Conservation (phyloP, 768 basidiomycete species). For the Tremella mesenterica region DNA sequence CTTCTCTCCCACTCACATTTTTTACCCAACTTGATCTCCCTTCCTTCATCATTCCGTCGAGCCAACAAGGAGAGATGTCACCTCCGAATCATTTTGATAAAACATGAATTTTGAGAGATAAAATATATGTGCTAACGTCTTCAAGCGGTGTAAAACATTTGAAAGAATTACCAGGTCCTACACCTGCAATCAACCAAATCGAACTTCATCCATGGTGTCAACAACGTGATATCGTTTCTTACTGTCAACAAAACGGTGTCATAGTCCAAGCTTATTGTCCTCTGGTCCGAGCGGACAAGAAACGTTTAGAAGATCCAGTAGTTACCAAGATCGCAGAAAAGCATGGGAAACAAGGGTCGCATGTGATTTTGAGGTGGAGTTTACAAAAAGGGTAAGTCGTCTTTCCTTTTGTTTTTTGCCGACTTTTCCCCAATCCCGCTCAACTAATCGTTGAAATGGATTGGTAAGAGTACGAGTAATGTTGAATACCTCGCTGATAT, state of each 20-base stretch:
- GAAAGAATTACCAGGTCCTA: slow-evolving; percentile 24
- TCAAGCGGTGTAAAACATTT: slow-evolving; percentile 40
- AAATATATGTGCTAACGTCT: background rate
- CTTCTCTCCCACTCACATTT: background rate
- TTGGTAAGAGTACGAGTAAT: background rate
- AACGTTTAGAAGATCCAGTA: slow-evolving; percentile 26
- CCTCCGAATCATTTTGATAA: background rate
- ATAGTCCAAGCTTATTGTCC: slow-evolving; percentile 45
- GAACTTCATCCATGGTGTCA: slow-evolving; percentile 56
- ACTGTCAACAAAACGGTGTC: slow-evolving; percentile 57
- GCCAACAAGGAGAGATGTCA: background rate
- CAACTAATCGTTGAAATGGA: slow-evolving; percentile 32
- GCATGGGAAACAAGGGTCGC: slow-evolving; percentile 42
- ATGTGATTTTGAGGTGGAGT: slow-evolving; percentile 49
- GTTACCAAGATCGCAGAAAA: slow-evolving; percentile 28
- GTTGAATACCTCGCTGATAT: background rate
- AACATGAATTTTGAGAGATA: background rate
- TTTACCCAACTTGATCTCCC: background rate
- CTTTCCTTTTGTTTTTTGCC: background rate
- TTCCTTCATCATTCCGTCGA: background rate
- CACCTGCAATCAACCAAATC: slow-evolving; percentile 41
- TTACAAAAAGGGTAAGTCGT: slow-evolving; percentile 48
- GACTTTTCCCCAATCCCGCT: slow-evolving; percentile 52
- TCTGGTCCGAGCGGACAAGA: slow-evolving; percentile 51
- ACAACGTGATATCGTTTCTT: slow-evolving; percentile 65